A percentile compares a stretch with the other conserved stretches of the same genome.
Conservation (phyloP, 163 green algal genomes). For the Scenedesmus sp. region DNA sequence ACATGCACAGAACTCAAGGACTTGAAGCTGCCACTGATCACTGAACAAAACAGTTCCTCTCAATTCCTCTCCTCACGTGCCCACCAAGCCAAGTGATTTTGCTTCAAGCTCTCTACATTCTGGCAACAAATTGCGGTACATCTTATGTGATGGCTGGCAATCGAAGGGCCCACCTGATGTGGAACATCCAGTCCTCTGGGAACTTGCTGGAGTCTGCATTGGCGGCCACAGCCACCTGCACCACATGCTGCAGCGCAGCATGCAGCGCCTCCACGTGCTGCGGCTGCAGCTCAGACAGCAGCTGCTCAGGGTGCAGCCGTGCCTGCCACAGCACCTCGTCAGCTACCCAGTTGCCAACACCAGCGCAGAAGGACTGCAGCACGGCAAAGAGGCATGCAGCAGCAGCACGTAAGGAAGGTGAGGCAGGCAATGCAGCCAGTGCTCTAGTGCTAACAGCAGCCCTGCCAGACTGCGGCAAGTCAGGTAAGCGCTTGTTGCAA, state of each 20-base stretch:
- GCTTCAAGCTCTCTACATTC: too few species aligned
- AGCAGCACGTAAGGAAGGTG: background rate
- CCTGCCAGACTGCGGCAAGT: background rate
- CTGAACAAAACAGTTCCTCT: too few species aligned
- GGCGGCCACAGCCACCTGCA: constrained; percentile 63
- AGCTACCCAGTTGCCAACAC: constrained; percentile 89
- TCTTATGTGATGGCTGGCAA: background rate
- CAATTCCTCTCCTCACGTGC: too few species aligned
- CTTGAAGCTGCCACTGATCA: too few species aligned
- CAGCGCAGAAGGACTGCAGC: constrained; percentile 71
- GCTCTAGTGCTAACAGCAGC: background rate
- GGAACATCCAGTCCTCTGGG: constrained; percentile 83
- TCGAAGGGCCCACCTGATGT: constrained; percentile 61
- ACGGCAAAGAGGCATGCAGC: background rate
- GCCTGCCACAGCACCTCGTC: constrained; percentile 85
- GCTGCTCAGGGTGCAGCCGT: constrained; percentile 77
- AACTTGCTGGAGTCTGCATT: constrained; percentile 72
- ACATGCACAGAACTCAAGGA: too few species aligned
- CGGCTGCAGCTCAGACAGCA: constrained; percentile 58
- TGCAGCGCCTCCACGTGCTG: constrained; percentile 41
- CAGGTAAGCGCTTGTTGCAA: background rate
- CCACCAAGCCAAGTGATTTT: too few species aligned
- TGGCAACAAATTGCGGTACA: background rate
- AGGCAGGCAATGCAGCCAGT: background rate
- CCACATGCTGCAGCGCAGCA: constrained; percentile 50